These are phyloP conservation scores for Sporisorium reilianum DNA, from an alignment of 1,284 basidiomycete species.

Conservation along the genomic window DNA sequence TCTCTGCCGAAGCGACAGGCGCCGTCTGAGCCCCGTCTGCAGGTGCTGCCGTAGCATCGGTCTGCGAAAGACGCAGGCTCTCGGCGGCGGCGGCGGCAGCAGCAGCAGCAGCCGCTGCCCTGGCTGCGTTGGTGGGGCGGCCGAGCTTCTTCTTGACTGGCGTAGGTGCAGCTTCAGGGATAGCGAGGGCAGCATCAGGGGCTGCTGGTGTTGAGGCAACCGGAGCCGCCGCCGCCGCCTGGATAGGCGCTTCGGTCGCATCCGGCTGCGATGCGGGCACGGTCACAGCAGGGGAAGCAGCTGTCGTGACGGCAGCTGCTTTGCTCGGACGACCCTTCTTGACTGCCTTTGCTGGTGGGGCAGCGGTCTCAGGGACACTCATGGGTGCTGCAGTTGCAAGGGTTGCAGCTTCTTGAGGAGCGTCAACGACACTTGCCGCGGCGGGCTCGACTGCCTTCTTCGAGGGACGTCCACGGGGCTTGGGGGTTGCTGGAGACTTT, in stretches of 20 bases:
- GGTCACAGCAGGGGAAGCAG: neutral
- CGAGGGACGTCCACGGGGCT: slow-evolving; percentile 11
- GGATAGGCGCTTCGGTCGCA: neutral
- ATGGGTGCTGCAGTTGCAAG: neutral
- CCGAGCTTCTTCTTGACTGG: slow-evolving; percentile 9
- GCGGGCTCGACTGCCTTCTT: slow-evolving; percentile 13
- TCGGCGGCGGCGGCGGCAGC: slow-evolving; percentile 7
- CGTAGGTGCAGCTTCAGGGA: neutral
- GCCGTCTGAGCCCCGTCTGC: neutral
- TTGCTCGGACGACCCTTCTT: neutral
- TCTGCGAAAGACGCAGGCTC: neutral
- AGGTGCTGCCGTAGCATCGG: neutral
- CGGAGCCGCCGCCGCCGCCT: neutral
- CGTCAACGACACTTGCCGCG: neutral
- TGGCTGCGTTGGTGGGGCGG: slow-evolving; percentile 11
- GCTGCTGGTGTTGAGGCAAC: neutral
- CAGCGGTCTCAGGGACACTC: neutral
- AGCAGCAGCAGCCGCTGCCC: neutral
- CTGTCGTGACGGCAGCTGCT: neutral
- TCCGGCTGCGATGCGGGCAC: neutral
- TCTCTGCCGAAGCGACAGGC: neutral
- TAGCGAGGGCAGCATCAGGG: neutral
- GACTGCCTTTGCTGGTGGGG: neutral
- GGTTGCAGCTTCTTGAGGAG: neutral
- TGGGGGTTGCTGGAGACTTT: slow-evolving; percentile 1